Base-by-base conservation (phyloP, 1,139 yeast genomes). In the Kluyveromyces sp. region DNA sequence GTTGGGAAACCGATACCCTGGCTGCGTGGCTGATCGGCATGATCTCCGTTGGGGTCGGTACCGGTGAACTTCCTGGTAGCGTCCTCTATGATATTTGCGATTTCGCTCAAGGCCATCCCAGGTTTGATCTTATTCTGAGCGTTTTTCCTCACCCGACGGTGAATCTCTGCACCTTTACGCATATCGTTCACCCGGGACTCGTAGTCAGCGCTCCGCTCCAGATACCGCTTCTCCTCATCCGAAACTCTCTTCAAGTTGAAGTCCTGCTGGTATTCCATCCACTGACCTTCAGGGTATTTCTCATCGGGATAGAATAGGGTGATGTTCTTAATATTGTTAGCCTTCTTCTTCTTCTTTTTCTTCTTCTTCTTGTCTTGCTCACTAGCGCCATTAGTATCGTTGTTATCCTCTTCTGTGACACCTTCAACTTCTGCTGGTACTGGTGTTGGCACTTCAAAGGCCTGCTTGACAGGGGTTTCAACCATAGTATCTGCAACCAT, bases 1-100 rank as follows among this genome's bases (percentile, higher is more conserved):
- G 97, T 88, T 36, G 99, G 99, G 73, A 92, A 92, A 2, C 97
- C 99, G 57, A 89, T 78, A 35, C 99, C 99, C 11, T 89, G 94
- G 15, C 61, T 56, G 41, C 53, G 59, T 12, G 67, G 64, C 44
- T 71, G 67, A 16, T 67, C 63, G 54, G 55, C 56, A 33, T 46
- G 48, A 8, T 47, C 56, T 31, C 63, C 52, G 42, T 61, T 58
- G 47, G 77, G 73, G 42, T 80, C 74, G 42, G 80, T 80, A 52
- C 82, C 81, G 13, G 92, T 76, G 54, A 83, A 78, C 3, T 79
- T 75, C 55, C 97, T 75, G 2, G 86, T 83, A 0, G 92, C 77
- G 60, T 87, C 78, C 64, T 94, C 99, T 58, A 92, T 84, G 51
- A 83, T 70, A 60, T 92, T 87, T 13, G 95, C 96, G 53, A 94